Conservation (phyloP, 176 grass and related monocot species). For the Puccinellia tenuiflora region DNA sequence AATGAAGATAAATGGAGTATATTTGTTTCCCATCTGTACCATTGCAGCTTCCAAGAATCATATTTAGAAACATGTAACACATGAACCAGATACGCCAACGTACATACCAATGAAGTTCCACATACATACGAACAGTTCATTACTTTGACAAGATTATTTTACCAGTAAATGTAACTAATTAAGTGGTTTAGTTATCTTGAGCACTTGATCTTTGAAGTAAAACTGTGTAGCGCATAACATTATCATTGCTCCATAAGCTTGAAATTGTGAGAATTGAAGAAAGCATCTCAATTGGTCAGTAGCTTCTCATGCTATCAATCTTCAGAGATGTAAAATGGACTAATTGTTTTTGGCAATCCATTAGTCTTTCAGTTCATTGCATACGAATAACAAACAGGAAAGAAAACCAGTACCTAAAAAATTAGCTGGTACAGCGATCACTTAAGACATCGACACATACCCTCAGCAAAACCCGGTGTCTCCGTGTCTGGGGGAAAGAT, state of each 20-base stretch:
- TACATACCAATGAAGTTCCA: background rate
- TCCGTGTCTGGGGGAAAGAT: too few species aligned
- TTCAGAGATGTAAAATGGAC: background rate
- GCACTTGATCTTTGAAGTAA: background rate
- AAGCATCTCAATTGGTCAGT: background rate
- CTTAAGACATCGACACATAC: slow-evolving; percentile 16
- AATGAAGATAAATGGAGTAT: background rate
- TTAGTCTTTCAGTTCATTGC: background rate
- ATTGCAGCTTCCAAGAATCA: background rate
- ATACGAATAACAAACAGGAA: too few species aligned
- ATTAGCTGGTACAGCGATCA: background rate
- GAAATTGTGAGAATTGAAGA: too few species aligned
- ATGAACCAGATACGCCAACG: background rate
- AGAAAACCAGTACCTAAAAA: background rate
- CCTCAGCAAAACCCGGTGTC: slow-evolving; percentile 73
- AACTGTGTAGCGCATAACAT: background rate
- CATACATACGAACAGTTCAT: background rate
- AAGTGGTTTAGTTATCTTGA: background rate
- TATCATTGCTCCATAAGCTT: background rate
- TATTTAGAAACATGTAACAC: background rate
- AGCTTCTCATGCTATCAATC: background rate
- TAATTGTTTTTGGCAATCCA: background rate
- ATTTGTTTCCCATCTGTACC: background rate
- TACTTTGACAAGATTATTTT: background rate
- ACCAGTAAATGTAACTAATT: background rate